A percentile compares a stretch with the other conserved stretches of the same genome.
These are phyloP conservation scores for Neonectria ditissima DNA, from an alignment of 2,329 filamentous ascomycete species.

Conservation along the genomic window DNA sequence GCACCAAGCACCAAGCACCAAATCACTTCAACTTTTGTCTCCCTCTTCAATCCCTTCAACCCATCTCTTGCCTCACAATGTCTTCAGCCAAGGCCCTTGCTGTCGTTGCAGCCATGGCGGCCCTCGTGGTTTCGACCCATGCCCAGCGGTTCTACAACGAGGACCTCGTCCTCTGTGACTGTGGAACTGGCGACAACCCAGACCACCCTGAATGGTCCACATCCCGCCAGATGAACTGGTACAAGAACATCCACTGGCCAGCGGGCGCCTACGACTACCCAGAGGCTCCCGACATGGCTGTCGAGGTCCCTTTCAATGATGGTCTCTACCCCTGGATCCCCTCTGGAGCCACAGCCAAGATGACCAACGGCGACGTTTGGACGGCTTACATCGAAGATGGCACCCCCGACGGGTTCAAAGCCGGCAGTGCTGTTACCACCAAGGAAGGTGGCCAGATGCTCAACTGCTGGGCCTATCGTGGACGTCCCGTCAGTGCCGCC, in stretches of 20 bases:
- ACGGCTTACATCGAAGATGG: conserved; percentile 56
- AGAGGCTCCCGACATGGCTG: conserved; percentile 52
- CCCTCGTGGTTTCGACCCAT: conserved; percentile 36
- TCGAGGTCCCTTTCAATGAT: conserved; percentile 53
- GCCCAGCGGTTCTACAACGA: conserved; percentile 48
- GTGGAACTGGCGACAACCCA: conserved; percentile 57
- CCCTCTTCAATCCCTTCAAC: not conserved
- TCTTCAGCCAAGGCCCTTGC: conserved; percentile 36
- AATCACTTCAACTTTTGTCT: not conserved
- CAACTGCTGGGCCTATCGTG: conserved; percentile 57
- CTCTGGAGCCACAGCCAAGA: conserved; percentile 52
- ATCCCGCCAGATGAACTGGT: conserved; percentile 59
- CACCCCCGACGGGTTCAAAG: conserved; percentile 55
- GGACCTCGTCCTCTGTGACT: conserved; percentile 56
- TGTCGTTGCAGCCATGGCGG: conserved; percentile 37
- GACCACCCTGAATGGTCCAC: conserved; percentile 55
- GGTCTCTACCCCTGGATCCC: conserved; percentile 56
- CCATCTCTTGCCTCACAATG: conserved; percentile 35
- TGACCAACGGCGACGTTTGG: conserved; percentile 56
- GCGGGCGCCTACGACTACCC: conserved; percentile 50
- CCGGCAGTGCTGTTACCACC: conserved; percentile 55
- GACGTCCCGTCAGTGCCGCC: conserved; percentile 53
- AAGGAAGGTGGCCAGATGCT: conserved; percentile 54
- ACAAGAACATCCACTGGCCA: conserved; percentile 54
- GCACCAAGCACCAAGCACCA: not conserved